Evolutionary conservation across 2,329 filamentous ascomycete species (phyloP).

Genomic region (Pseudopithomyces maydicus): DNA sequence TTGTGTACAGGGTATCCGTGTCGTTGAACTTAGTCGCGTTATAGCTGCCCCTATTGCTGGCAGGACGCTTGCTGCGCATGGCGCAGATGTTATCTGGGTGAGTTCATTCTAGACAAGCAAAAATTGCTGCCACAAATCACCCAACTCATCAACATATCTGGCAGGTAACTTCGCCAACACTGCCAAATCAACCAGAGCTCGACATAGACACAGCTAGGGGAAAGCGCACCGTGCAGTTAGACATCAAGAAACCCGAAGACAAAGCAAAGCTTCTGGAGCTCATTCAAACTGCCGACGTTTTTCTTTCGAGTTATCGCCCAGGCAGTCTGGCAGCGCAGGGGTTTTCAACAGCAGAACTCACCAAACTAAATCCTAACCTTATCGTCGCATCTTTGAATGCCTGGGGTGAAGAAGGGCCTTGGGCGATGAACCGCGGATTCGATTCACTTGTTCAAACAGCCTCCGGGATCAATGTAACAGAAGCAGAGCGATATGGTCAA

Average conservation of each 20-base stretch:
- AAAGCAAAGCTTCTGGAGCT: slow-evolving; percentile 49
- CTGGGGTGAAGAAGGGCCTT: slow-evolving; percentile 56
- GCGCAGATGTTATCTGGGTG: slow-evolving; percentile 54
- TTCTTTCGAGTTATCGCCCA: slow-evolving; percentile 60
- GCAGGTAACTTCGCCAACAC: slow-evolving; percentile 43
- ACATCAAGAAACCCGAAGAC: slow-evolving; percentile 53
- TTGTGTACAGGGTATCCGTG: slow-evolving; percentile 49
- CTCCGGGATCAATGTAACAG: slow-evolving; percentile 61
- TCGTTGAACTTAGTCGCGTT: slow-evolving; percentile 49
- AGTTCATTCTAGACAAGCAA: no score
- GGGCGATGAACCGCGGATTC: slow-evolving; percentile 56
- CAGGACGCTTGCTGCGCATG: slow-evolving; percentile 50
- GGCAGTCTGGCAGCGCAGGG: slow-evolving; percentile 54
- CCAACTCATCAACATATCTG: no score
- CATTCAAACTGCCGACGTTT: slow-evolving; percentile 57
- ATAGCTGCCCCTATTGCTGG: slow-evolving; percentile 54
- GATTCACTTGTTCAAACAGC: slow-evolving; percentile 63
- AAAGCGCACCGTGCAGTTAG: slow-evolving; percentile 54
- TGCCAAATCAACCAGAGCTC: slow-evolving; percentile 48
- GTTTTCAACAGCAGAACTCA: slow-evolving; percentile 46
- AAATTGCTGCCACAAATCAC: no score
- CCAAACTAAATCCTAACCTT: slow-evolving; percentile 49
- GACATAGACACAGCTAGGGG: slow-evolving; percentile 53
- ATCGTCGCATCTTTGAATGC: slow-evolving; percentile 60
- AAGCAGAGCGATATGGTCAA: slow-evolving; percentile 53